A percentile compares a stretch with the other conserved stretches of the same genome.
phyloP scores from a whole-genome alignment of 306 rosid species.

The Vicia faba region DNA sequence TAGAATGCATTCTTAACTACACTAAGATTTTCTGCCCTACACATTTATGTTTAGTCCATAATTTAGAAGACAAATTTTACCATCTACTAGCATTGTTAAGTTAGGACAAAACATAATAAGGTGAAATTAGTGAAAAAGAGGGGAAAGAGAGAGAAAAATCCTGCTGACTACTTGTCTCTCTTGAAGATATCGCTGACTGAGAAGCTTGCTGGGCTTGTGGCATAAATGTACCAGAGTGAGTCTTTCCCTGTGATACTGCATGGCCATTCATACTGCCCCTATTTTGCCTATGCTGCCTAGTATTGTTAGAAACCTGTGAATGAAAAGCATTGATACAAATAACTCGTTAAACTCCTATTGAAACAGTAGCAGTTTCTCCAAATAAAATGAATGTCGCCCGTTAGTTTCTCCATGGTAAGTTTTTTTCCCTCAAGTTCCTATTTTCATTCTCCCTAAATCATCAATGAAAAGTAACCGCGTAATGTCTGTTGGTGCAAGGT shows the following conservation, averaged over 20 bases:
- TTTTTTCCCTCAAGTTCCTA: neutral
- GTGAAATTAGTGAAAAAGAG: neutral
- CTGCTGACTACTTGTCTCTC: slow-evolving; percentile 67
- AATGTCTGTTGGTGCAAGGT: too few relatives aligned
- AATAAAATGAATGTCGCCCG: slow-evolving; percentile 28
- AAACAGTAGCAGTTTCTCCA: slow-evolving; percentile 19
- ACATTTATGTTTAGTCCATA: too few relatives aligned
- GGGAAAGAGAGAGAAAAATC: slow-evolving; percentile 38
- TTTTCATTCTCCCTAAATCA: neutral
- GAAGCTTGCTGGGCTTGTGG: slow-evolving; percentile 51
- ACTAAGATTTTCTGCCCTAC: too few relatives aligned
- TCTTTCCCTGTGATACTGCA: slow-evolving; percentile 51
- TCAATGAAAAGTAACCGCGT: neutral
- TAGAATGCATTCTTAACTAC: too few relatives aligned
- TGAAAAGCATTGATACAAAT: slow-evolving; percentile 17
- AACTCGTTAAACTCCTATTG: slow-evolving; percentile 2
- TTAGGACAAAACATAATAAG: too few relatives aligned
- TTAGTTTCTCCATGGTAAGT: slow-evolving; percentile 18
- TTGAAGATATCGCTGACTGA: slow-evolving; percentile 47
- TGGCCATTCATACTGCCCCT: slow-evolving; percentile 74
- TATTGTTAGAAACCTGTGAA: slow-evolving; percentile 60
- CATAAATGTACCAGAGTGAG: slow-evolving; percentile 41
- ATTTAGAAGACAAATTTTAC: neutral
- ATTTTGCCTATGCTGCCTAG: slow-evolving; percentile 68
- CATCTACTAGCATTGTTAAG: too few relatives aligned